phyloP scores from a whole-genome alignment of 768 basidiomycete species.

The Termitomyces sp. region DNA sequence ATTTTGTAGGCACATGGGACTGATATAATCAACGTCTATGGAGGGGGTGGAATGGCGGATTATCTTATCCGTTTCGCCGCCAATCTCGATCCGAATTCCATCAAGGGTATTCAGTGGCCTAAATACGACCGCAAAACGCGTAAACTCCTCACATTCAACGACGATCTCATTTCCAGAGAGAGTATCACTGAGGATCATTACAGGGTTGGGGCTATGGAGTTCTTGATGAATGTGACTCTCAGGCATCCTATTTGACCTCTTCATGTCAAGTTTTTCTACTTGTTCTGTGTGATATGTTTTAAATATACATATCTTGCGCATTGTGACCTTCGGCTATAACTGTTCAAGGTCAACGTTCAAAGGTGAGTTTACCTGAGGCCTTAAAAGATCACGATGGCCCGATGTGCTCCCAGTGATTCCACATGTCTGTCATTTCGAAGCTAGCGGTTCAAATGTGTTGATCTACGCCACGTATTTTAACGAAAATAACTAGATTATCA shows the following conservation, averaged over 20 bases:
- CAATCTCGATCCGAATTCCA: constrained; percentile 43
- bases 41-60: constrained; percentile 40
- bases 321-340: not conserved
- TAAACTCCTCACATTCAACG: constrained; percentile 40
- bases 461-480: no score
- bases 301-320: not conserved
- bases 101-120: constrained; percentile 38
- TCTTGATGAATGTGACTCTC: constrained; percentile 31
- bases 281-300: not conserved
- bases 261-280: not conserved
- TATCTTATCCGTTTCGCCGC: constrained; percentile 44
- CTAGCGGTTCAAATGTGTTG: no score
- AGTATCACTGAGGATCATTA: constrained; percentile 41
- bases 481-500: not conserved
- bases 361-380: not conserved
- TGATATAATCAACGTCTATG: constrained; percentile 40
- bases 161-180: constrained; percentile 26
- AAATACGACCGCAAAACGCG: constrained; percentile 34
- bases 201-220: constrained; percentile 36
- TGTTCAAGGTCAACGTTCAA: no score
- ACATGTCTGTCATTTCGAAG: not conserved
- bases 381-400: no score
- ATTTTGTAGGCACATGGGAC: constrained; percentile 36
- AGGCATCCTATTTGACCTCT: constrained; percentile 26
- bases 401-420: not conserved